Evolutionary conservation across 371 early-diverging fungal genomes (phyloP), one percentile per base, ranked within the genome.

Genomic region (Globomyces sp.): DNA sequence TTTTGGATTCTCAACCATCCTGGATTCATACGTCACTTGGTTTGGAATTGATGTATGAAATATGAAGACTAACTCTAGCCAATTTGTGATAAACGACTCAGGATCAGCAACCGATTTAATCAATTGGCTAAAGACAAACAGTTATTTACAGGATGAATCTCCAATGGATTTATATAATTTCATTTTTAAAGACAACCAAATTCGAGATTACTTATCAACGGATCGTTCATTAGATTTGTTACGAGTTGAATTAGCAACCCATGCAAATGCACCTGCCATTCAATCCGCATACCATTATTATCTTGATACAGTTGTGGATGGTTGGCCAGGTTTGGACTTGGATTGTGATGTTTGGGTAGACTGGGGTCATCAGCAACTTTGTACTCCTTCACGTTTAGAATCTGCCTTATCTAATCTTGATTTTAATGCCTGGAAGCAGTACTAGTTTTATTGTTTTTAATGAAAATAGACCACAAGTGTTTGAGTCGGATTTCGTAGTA

Each of bases 231-330:
- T 39, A 4, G 60, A 60, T 34, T 68, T 82, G 9, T 69, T 84
- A 10, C 82, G 85, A 67, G 75, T 87, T 10, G 80, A 83, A 1
- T 71, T 94, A 36, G 75, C 92, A 2, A 69, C 89, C 39, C 92
- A 88, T 57, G 76, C 79, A 9, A 72, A 84, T 10, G 91, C 93
- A 1, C 94, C 96, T 0, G 85, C 85, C 44, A 84, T 95, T 42
- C 85, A 89, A 67, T 87, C 95, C 0, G 85, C 87, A 64, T 87
- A 90, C 69, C 91, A 91, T 51, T 85, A 84, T 57, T 96, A 93
- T 76, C 70, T 76, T 13, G 73, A 87, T 6, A 80, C 79, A 3
- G 83, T 89, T n/a, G 67, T 81, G 0, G 85, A 86, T 40, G 66
- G 60, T 3, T 24, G 24, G 24, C 24, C 24, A 24, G 13, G 51